These are phyloP conservation scores for Hericium coralloides DNA, from an alignment of 768 basidiomycete genomes.

Conservation along the genomic window DNA sequence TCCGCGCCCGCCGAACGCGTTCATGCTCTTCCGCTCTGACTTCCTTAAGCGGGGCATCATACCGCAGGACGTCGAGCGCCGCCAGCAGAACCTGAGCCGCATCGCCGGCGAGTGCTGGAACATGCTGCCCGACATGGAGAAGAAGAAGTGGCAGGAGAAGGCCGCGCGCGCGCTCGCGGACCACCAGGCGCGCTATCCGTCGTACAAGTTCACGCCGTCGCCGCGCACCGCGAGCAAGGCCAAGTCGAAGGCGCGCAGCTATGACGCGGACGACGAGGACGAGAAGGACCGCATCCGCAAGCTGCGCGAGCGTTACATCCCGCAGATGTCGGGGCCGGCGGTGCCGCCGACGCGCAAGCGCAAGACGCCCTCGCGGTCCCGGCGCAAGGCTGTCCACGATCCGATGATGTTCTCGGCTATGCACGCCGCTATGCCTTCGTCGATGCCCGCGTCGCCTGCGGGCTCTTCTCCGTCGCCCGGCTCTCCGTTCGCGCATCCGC, in stretches of 20 bases:
- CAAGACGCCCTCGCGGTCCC: conserved; percentile 19
- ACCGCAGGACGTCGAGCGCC: conserved; percentile 35
- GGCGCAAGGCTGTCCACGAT: neutral
- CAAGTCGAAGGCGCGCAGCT: conserved; percentile 11
- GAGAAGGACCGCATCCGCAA: conserved; percentile 13
- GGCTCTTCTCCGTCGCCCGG: neutral
- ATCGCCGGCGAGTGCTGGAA: conserved; percentile 49
- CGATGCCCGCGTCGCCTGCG: neutral
- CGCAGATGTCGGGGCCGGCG: conserved; percentile 25
- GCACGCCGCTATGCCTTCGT: neutral
- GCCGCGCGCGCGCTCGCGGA: conserved; percentile 20
- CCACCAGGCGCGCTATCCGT: conserved; percentile 22
- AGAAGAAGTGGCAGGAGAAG: conserved; percentile 26
- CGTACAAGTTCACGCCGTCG: conserved; percentile 22
- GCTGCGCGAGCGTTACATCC: conserved; percentile 27
- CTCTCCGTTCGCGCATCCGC: neutral
- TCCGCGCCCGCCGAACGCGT: conserved; percentile 46
- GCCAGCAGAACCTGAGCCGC: conserved; percentile 46
- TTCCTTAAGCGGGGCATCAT: conserved; percentile 35
- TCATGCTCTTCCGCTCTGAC: conserved; percentile 48
- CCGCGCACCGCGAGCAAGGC: conserved; percentile 14
- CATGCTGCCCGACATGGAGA: conserved; percentile 27
- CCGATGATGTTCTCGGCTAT: neutral
- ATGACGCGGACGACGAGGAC: conserved; percentile 15
- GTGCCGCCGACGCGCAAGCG: conserved; percentile 25